These are phyloP conservation scores for Nakaseomyces nivariensis DNA, from an alignment of 1,139 yeast species.

Conservation along the genomic window DNA sequence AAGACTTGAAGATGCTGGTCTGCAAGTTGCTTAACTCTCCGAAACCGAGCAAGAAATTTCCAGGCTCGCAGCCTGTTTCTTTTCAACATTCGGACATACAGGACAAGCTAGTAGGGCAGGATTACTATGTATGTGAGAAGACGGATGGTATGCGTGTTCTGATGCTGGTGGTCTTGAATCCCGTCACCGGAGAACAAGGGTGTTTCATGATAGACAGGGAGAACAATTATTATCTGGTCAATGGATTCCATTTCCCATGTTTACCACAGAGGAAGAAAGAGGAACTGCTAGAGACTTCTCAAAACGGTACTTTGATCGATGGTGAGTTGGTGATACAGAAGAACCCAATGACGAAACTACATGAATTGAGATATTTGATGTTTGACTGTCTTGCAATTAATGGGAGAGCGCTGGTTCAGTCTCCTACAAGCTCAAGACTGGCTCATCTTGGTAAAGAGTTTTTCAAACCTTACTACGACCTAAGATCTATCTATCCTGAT, in stretches of 20 bases:
- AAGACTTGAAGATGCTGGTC: conserved; percentile 58
- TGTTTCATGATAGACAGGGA: conserved; percentile 75
- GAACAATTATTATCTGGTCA: conserved; percentile 73
- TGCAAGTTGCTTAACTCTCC: conserved; percentile 50
- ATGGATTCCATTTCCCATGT: conserved; percentile 75
- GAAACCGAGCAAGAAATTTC: conserved; percentile 38
- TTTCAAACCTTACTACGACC: conserved; percentile 68
- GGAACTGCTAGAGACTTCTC: conserved; percentile 39
- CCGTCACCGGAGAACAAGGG: conserved; percentile 61
- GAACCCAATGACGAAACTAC: conserved; percentile 40
- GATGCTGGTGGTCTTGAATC: conserved; percentile 56
- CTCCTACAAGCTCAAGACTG: conserved; percentile 68
- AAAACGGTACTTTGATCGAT: conserved; percentile 81
- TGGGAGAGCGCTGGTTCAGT: conserved; percentile 56
- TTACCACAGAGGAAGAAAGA: conserved; percentile 42
- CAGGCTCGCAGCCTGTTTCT: conserved; percentile 94
- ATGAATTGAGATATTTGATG: conserved; percentile 70
- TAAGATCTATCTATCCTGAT: conserved; percentile 61
- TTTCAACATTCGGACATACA: conserved; percentile 67
- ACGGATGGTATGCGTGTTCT: conserved; percentile 87
- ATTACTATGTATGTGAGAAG: conserved; percentile 90
- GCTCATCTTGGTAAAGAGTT: conserved; percentile 82
- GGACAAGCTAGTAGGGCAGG: conserved; percentile 48
- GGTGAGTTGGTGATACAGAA: conserved; percentile 72
- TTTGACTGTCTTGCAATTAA: conserved; percentile 87